Base-by-base conservation (phyloP, 495 filamentous ascomycete genomes). In the Peziza echinospora region DNA sequence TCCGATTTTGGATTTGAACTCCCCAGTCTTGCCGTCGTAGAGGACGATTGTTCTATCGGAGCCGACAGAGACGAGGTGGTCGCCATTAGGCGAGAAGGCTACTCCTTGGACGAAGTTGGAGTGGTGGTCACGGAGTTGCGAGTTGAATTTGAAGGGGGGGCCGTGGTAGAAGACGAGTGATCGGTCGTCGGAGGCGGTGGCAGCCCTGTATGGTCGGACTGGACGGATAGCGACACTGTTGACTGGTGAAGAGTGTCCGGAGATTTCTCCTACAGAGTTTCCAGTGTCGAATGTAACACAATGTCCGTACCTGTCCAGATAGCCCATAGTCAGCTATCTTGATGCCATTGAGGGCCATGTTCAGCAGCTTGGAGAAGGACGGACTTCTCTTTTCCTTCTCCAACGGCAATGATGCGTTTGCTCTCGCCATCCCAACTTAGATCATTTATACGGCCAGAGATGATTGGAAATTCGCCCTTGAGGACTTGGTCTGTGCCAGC, bases 391-490 rank as follows among this genome's bases (percentile, higher is more conserved):
- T 87, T 86, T 13, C 89, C 89, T 48, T 94, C 78, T 21, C 89
- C 89, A 17, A 96, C 91, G 8, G 87, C 91, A 51, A 94, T 92
- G 44, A 97, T 81, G 21, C 89, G 79, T 65, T 93, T 85, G 43
- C 80, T 86, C 62, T 97, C 89, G 41, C 87, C 91, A 60, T 96
- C 89, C 86, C 89, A 97, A 9, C 87, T 84, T 43, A 97, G 67
- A 59, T 96, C 89, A 60, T 89, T 89, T 61, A 97, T 92, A 41
- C 82, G 78, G 25, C 89, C 91, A 44, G 83, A 86, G 52, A 96
- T 84, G 60, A 94, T 93, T 50, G 75, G 73, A 62, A 93, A 96
- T 61, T 96, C 89, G 46, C 86, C 79, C 70, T 75, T 76, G 45
- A 70, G 73, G 41, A 66, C 61, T 25, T 57, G 50, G 17, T 71